Evolutionary conservation across 1,139 yeast genomes (phyloP).

Genomic region (Sugiyamaella pinicola): DNA sequence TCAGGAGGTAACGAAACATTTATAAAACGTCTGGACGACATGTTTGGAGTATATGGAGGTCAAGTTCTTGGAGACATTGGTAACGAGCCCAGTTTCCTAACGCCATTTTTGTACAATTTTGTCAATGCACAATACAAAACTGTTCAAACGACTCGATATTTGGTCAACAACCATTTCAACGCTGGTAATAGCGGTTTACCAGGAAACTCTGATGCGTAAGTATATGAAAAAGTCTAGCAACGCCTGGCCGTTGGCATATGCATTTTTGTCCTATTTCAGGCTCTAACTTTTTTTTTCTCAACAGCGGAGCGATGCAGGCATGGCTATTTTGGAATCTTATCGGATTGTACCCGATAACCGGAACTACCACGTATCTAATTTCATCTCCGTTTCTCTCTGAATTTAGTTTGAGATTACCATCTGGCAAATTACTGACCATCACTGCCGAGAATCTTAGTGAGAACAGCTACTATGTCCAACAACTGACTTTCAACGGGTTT

Average conservation of each 20-base stretch:
- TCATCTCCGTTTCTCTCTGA: slow-evolving; percentile 44
- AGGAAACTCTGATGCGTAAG: slow-evolving; percentile 46
- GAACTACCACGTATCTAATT: slow-evolving; percentile 45
- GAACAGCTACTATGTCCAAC: slow-evolving; percentile 39
- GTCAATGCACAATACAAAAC: slow-evolving; percentile 21
- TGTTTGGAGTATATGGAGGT: slow-evolving; percentile 37
- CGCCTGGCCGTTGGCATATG: too few relatives aligned
- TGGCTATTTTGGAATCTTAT: slow-evolving; percentile 46
- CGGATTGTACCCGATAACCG: slow-evolving; percentile 47
- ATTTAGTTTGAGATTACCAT: slow-evolving; percentile 37
- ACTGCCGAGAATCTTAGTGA: slow-evolving; percentile 39
- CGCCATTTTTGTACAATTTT: slow-evolving; percentile 22
- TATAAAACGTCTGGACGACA: slow-evolving; percentile 43
- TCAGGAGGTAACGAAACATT: slow-evolving; percentile 42
- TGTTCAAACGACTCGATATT: slow-evolving; percentile 18
- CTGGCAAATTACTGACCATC: slow-evolving; percentile 40
- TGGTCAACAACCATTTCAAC: slow-evolving; percentile 42
- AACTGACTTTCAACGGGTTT: slow-evolving; percentile 42
- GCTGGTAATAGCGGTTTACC: slow-evolving; percentile 42
- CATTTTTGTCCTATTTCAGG: not conserved
- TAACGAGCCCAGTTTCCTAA: slow-evolving; percentile 22
- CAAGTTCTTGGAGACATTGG: slow-evolving; percentile 22
- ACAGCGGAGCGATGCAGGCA: slow-evolving; percentile 46
- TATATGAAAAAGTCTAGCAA: not conserved
- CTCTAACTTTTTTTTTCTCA: not conserved